Evolutionary conservation across 2,329 filamentous ascomycete genomes (phyloP).

Genomic region (Corynespora cassiicola): DNA sequence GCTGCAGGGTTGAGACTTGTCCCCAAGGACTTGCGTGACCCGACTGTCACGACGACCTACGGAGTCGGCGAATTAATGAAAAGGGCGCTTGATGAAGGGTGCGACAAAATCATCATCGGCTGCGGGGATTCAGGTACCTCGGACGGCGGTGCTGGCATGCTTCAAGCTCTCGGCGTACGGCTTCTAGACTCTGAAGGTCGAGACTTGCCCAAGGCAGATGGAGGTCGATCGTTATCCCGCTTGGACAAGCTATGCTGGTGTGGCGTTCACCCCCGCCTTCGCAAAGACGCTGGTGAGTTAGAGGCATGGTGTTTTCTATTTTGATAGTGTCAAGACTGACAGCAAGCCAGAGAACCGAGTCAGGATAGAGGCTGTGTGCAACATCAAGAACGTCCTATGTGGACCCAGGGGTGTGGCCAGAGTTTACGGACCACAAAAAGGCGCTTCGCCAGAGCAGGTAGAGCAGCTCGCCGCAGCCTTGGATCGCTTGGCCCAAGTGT

Average conservation of each 20-base stretch:
- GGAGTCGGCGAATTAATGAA: conserved; percentile 59
- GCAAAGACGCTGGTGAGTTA: conserved; percentile 27
- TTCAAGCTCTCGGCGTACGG: conserved; percentile 58
- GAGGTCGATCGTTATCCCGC: conserved; percentile 48
- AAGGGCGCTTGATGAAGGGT: conserved; percentile 55
- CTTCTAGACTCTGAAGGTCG: conserved; percentile 49
- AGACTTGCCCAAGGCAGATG: conserved; percentile 47
- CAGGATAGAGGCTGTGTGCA: conserved; percentile 58
- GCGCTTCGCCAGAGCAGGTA: conserved; percentile 53
- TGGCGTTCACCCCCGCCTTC: conserved; percentile 47
- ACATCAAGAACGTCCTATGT: conserved; percentile 60
- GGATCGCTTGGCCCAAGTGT: conserved; percentile 49
- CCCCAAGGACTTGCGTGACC: conserved; percentile 52
- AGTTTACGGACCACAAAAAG: conserved; percentile 61
- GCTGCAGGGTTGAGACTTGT: conserved; percentile 60
- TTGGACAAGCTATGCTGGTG: conserved; percentile 51
- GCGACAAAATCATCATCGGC: conserved; percentile 55
- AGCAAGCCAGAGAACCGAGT: conserved; percentile 28
- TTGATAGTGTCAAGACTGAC: conserved; percentile 14
- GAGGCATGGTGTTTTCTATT: background rate
- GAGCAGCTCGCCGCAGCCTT: conserved; percentile 52
- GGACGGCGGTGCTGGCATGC: conserved; percentile 61
- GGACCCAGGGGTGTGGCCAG: conserved; percentile 57
- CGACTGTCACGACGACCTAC: conserved; percentile 58
- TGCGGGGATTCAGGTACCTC: conserved; percentile 63